Base-by-base conservation (phyloP, 768 basidiomycete genomes). In the Leccinum obscurum region DNA sequence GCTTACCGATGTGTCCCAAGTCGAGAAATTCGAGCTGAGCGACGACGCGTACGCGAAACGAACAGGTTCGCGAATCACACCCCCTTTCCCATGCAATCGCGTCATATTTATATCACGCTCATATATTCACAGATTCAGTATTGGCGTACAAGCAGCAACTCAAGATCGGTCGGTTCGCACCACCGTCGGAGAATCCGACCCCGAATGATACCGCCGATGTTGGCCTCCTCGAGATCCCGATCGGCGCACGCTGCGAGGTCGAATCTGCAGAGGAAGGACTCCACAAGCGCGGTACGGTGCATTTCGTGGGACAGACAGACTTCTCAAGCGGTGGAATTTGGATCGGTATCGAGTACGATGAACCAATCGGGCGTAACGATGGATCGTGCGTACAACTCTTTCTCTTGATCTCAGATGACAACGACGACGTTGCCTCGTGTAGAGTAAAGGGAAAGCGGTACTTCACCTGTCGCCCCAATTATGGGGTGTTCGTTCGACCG, bases 301-400 rank as follows among this genome's bases (percentile, higher is more conserved):
- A 87, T n/a, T 98, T 88, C 66, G 87, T 94, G 28, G 96, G 96
- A 0, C 72, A 77, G 39, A 93, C 95, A 0, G 80, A 81, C 58
- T 97, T 98, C 69, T 83, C 81, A 60, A 83, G 78, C 14, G 70
- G 74, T 4, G 85, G 88, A 0, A 74, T 85, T 1, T 98, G 95
- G 95, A 83, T 98, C 1, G 96, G 96, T 0, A 80, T 98, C 20
- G 93, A 96, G 72, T 92, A 95, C 69, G 96, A 98, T 70, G 96
- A 98, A 67, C 95, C 96, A 3, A 81, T 93, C 24, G 96, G 96
- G 11, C 98, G 95, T 77, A 95, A 95, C 62, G 91, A 98, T 72
- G 96, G 96, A 66, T 88, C 87, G 95, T 96, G 70, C 76, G 94
- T 44, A 2, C 11, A 44, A 0, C n/a, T 1, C 86, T 9, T 15